These are phyloP conservation scores for Candida sp. DNA, from an alignment of 1,139 yeast genomes.

Conservation along the genomic window DNA sequence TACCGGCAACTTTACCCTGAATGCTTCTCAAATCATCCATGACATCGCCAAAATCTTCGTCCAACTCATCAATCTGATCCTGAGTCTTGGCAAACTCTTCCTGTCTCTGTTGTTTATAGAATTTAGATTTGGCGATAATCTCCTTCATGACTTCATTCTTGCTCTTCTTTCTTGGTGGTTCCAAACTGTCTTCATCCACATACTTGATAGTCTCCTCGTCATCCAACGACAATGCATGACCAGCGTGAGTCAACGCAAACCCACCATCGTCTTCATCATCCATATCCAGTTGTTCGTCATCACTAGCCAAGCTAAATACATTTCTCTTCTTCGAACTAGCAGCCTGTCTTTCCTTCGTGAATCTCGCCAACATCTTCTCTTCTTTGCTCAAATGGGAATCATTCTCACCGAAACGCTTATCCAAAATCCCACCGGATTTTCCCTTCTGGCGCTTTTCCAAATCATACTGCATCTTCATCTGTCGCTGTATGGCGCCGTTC, in stretches of 20 bases:
- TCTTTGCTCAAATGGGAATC: constrained; percentile 75
- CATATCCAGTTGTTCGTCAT: constrained; percentile 64
- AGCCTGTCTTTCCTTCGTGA: constrained; percentile 83
- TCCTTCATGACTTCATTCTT: constrained; percentile 98
- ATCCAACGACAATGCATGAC: constrained; percentile 63
- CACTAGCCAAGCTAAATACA: constrained; percentile 67
- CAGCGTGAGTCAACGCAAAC: constrained; percentile 74
- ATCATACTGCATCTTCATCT: constrained; percentile 71
- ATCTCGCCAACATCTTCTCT: constrained; percentile 95
- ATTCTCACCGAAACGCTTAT: constrained; percentile 93
- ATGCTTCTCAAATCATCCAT: constrained; percentile 55
- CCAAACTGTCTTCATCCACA: constrained; percentile 37
- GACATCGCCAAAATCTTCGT: constrained; percentile 77
- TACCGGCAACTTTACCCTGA: constrained; percentile 20
- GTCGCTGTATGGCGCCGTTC: constrained; percentile 79
- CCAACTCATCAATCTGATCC: constrained; percentile 75
- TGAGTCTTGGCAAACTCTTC: constrained; percentile 71
- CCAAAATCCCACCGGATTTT: constrained; percentile 78
- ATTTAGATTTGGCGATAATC: constrained; percentile 92
- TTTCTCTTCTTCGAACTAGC: constrained; percentile 49
- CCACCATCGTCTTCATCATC: constrained; percentile 50
- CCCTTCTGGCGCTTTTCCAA: constrained; percentile 63
- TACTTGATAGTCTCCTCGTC: constrained; percentile 42
- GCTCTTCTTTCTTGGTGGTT: constrained; percentile 68
- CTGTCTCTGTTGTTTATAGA: constrained; percentile 89